Percentiles rank a stretch among this genome's conserved stretches.
These are phyloP conservation scores for Spinacia oleracea DNA, from an alignment of 179 eudicot genomes.

Conservation along the genomic window DNA sequence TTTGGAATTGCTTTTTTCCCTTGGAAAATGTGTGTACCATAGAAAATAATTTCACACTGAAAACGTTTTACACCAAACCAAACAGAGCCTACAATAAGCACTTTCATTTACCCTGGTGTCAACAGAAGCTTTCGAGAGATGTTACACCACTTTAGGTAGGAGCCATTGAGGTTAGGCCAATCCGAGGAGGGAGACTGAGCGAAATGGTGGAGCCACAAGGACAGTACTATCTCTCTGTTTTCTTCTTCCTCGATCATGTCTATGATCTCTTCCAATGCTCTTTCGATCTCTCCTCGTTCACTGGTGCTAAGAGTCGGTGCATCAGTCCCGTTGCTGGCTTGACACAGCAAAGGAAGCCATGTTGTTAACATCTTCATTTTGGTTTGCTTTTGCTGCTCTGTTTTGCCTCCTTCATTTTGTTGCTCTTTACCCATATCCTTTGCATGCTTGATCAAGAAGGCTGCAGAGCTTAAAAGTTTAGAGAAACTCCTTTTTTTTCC, in stretches of 20 bases:
- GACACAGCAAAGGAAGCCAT: conserved; percentile 79
- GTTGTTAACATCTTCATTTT: conserved; percentile 55
- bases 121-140: conserved; percentile 51
- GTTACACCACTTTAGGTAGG: conserved; percentile 63
- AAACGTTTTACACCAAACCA: too few species aligned
- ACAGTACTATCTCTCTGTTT: conserved; percentile 62
- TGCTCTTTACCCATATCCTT: conserved; percentile 34
- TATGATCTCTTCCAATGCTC: conserved; percentile 50
- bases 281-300: conserved; percentile 61
- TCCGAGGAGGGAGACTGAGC: conserved; percentile 71
- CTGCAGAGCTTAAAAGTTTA: conserved; percentile 34
- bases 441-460: conserved; percentile 72
- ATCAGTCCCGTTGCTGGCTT: conserved; percentile 70
- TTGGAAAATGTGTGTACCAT: too few species aligned
- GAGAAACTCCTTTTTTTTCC: background rate
- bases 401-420: conserved; percentile 30
- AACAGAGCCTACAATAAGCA: too few species aligned
- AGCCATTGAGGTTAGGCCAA: conserved; percentile 75
- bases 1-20: too few species aligned
- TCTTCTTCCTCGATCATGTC: conserved; percentile 43
- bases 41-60: too few species aligned
- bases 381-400: conserved; percentile 35
- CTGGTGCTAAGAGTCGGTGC: conserved; percentile 56
- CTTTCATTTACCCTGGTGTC: background rate
- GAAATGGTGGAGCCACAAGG: conserved; percentile 82